These are phyloP conservation scores for Alternaria infectoria DNA, from an alignment of 2,329 filamentous ascomycete species.

Conservation along the genomic window DNA sequence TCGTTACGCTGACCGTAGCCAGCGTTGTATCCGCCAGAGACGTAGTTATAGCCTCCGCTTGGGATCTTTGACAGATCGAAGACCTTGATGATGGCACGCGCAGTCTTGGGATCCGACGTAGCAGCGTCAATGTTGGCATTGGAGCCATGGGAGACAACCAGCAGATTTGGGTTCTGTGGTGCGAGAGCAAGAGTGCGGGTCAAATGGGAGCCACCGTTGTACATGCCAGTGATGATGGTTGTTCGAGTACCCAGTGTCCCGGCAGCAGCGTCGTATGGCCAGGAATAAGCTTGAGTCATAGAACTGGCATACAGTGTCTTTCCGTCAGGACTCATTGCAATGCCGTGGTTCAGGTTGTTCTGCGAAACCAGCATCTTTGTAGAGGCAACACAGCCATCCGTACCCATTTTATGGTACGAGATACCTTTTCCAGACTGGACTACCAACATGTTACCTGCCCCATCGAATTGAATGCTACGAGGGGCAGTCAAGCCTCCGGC, in stretches of 20 bases:
- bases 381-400: constrained; percentile 39
- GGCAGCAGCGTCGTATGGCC: constrained; percentile 64
- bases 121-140: constrained; percentile 65
- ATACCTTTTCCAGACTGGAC: constrained; percentile 45
- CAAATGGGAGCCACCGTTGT: constrained; percentile 61
- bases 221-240: constrained; percentile 67
- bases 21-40: constrained; percentile 57
- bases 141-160: constrained; percentile 71
- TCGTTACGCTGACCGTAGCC: constrained; percentile 76
- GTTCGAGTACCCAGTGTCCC: constrained; percentile 57
- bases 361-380: constrained; percentile 41
- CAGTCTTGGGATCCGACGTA: constrained; percentile 59
- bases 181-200: constrained; percentile 72
- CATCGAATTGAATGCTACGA: constrained; percentile 42
- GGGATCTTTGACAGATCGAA: constrained; percentile 57
- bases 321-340: constrained; percentile 55
- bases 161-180: constrained; percentile 57
- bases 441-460: constrained; percentile 41
- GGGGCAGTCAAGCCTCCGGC: constrained; percentile 38
- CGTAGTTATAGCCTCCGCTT: constrained; percentile 53
- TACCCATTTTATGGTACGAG: constrained; percentile 35
- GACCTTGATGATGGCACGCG: constrained; percentile 69
- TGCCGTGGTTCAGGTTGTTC: constrained; percentile 57
- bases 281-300: constrained; percentile 64
- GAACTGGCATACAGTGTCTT: constrained; percentile 62